Conservation (phyloP, 257 asterid species). For the Solanum paucissectum region DNA sequence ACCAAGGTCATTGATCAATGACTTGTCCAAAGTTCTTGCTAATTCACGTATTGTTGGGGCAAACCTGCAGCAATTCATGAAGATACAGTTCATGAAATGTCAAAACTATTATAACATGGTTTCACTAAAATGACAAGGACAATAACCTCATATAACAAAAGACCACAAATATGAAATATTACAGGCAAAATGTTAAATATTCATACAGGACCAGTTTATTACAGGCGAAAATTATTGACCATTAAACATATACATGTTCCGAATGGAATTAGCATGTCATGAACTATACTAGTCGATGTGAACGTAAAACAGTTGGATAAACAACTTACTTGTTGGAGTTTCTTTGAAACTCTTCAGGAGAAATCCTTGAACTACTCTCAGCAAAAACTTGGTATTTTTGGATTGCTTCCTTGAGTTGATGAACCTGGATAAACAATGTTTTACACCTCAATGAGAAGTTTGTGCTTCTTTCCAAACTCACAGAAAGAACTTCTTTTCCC, state of each 20-base stretch:
- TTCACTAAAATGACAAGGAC: background rate
- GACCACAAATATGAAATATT: background rate
- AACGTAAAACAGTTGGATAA: background rate
- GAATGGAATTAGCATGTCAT: background rate
- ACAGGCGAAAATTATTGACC: background rate
- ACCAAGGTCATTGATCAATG: slow-evolving; percentile 12
- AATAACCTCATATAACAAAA: background rate
- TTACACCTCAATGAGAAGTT: background rate
- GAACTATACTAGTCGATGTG: background rate
- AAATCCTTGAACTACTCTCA: background rate
- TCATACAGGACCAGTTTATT: background rate
- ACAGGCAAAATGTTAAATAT: background rate
- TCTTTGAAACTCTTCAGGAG: background rate
- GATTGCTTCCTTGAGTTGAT: slow-evolving; percentile 9
- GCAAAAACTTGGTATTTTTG: slow-evolving; percentile 4
- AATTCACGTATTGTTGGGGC: slow-evolving; percentile 6
- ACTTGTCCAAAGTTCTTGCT: slow-evolving; percentile 6
- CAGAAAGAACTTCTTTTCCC: background rate
- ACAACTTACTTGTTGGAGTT: slow-evolving; percentile 7
- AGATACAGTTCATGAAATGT: background rate
- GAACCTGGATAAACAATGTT: background rate
- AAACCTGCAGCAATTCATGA: background rate
- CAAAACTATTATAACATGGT: background rate
- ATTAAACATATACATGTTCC: background rate
- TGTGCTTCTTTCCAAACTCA: background rate